Conservation (phyloP, 2,329 filamentous ascomycete genomes). For the Colletotrichum godetiae region DNA sequence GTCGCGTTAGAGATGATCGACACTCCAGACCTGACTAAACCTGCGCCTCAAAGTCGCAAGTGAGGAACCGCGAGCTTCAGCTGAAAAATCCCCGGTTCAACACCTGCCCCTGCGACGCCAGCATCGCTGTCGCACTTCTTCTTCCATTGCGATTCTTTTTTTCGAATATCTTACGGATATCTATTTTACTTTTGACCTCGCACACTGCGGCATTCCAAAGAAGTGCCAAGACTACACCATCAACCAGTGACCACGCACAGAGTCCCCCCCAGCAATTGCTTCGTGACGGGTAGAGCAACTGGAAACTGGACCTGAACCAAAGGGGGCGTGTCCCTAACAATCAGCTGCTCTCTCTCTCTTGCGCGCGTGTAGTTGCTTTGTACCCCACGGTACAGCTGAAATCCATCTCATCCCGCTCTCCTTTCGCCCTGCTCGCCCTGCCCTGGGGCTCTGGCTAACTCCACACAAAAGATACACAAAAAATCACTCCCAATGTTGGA, state of each 20-base stretch:
- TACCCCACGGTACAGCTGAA: not conserved
- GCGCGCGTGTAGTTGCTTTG: not conserved
- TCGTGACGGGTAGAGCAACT: not conserved
- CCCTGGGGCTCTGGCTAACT: not conserved
- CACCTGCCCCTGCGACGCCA: not conserved
- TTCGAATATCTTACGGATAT: not conserved
- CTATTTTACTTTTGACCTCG: not conserved
- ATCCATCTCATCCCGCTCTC: not conserved
- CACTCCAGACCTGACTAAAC: not conserved
- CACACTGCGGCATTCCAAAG: not conserved
- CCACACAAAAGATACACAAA: slow-evolving; percentile 13
- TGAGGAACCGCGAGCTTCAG: not conserved
- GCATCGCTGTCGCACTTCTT: not conserved
- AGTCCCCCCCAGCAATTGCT: no score
- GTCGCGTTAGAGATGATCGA: not conserved
- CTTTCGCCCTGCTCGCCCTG: slow-evolving; percentile 1
- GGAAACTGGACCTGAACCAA: not conserved
- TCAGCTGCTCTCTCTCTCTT: not conserved
- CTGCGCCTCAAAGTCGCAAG: not conserved
- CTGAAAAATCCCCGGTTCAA: not conserved
- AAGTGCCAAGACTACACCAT: not conserved
- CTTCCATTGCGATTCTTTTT: not conserved
- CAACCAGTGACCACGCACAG: not conserved
- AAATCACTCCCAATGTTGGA: not conserved
- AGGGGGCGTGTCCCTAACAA: not conserved